Evolutionary conservation across 2,329 filamentous ascomycete genomes (phyloP).

Genomic region (Penicillium sp.): DNA sequence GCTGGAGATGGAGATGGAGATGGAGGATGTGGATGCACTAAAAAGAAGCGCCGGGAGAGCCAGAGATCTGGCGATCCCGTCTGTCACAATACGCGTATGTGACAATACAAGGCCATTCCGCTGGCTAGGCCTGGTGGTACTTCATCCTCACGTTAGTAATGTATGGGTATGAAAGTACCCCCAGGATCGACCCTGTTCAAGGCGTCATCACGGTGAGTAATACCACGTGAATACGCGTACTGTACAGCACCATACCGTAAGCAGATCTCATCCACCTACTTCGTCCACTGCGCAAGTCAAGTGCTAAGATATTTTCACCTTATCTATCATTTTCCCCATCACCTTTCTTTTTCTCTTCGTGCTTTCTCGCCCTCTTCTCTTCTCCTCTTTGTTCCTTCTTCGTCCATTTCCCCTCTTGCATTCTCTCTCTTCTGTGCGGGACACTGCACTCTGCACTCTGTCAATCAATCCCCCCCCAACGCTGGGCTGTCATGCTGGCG

Average conservation of each 20-base stretch:
- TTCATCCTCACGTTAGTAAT: background rate
- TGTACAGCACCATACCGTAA: background rate
- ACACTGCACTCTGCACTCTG: background rate
- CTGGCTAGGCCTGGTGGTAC: slow-evolving; percentile 9
- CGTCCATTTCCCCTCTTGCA: slow-evolving; percentile 14
- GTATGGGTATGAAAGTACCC: background rate
- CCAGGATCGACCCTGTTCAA: slow-evolving; percentile 17
- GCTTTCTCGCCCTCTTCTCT: slow-evolving; percentile 12
- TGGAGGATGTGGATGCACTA: slow-evolving; percentile 19
- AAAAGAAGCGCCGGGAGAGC: slow-evolving; percentile 31
- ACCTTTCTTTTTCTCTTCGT: slow-evolving; percentile 1
- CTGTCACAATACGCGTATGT: slow-evolving; percentile 18
- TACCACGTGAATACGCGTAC: background rate
- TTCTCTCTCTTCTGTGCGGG: slow-evolving; percentile 7
- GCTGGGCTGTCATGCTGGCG: slow-evolving; percentile 39
- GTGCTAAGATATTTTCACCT: too few species aligned
- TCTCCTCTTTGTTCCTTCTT: slow-evolving; percentile 10
- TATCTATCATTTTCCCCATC: slow-evolving; percentile 25
- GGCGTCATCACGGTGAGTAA: slow-evolving; percentile 7
- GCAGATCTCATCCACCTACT: slow-evolving; percentile 26
- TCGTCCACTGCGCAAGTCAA: too few species aligned
- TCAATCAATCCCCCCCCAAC: background rate
- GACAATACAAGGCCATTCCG: background rate
- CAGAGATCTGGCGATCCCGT: slow-evolving; percentile 19
- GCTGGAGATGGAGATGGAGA: too few species aligned